Percentiles rank a stretch among this genome's conserved stretches.
Evolutionary conservation across 345 rosid genomes (phyloP).

Genomic region (Salix koriyanagi): DNA sequence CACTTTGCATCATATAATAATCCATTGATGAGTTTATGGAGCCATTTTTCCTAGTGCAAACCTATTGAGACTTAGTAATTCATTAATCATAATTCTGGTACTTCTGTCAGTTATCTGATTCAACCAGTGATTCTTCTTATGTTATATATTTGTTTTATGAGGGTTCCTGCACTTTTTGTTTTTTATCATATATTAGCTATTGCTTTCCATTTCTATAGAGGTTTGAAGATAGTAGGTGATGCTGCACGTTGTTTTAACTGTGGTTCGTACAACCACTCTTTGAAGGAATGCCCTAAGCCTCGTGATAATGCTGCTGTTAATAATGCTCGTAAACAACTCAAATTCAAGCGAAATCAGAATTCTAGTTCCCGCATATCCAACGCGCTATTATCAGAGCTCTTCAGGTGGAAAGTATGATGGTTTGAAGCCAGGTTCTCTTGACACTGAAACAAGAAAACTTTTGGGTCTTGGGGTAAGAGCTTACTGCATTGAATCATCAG

Average conservation of each 20-base stretch:
- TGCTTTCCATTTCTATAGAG: slow-evolving; percentile 44
- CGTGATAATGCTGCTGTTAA: slow-evolving; percentile 72
- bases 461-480: slow-evolving; percentile 78
- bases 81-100: neutral
- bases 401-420: slow-evolving; percentile 77
- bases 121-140: neutral
- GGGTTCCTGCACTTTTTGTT: neutral
- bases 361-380: slow-evolving; percentile 46
- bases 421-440: slow-evolving; percentile 81
- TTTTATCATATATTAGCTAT: slow-evolving; percentile 1
- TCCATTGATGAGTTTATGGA: neutral
- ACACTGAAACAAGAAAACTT: slow-evolving; percentile 66
- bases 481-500: neutral
- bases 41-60: no score
- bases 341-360: slow-evolving; percentile 59
- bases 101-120: neutral
- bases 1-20: neutral
- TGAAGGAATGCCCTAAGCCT: slow-evolving; percentile 86
- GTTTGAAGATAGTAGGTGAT: slow-evolving; percentile 62
- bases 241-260: slow-evolving; percentile 94
- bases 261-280: slow-evolving; percentile 79
- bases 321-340: slow-evolving; percentile 75
- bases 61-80: neutral
- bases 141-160: neutral
- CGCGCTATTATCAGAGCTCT: slow-evolving; percentile 68